These are phyloP conservation scores for Cryptococcus jaspeensis DNA, from an alignment of 1,284 basidiomycete genomes.

Conservation along the genomic window DNA sequence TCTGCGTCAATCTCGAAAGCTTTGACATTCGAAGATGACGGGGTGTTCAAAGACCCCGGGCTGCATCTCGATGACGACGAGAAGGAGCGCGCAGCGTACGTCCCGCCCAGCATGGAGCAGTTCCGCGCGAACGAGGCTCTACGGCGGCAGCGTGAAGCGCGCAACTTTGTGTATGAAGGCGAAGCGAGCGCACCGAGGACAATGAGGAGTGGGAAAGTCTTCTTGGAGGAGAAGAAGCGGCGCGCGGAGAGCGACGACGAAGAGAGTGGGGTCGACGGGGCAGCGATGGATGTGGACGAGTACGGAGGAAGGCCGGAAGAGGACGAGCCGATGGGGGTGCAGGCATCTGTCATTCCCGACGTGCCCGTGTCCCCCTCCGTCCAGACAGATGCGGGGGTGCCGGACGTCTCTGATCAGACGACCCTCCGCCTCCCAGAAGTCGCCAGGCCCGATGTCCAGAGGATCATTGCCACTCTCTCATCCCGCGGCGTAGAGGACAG, in stretches of 20 bases:
- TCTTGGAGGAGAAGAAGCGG: conserved; percentile 5
- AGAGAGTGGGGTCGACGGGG: conserved; percentile 7
- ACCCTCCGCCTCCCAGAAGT: conserved; percentile 11
- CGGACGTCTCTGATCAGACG: background rate
- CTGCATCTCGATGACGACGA: background rate
- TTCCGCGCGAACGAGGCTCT: conserved; percentile 42
- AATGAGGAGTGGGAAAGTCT: conserved; percentile 43
- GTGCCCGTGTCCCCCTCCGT: conserved; percentile 1
- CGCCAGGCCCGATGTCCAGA: conserved; percentile 22
- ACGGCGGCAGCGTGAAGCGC: conserved; percentile 42
- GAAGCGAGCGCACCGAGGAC: conserved; percentile 43
- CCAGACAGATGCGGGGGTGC: too few species aligned
- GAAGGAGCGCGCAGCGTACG: conserved; percentile 6
- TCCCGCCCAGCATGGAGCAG: background rate
- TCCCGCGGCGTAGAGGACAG: conserved; percentile 11
- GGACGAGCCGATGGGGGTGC: conserved; percentile 13
- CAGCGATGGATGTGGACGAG: conserved; percentile 16
- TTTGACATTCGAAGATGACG: conserved; percentile 12
- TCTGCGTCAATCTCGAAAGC: conserved; percentile 7
- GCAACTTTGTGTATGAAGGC: conserved; percentile 48
- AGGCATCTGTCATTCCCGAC: conserved; percentile 16
- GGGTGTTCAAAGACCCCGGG: conserved; percentile 5
- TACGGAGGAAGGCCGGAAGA: conserved; percentile 22
- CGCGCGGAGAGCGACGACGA: conserved; percentile 1
- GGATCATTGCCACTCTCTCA: conserved; percentile 36